A percentile compares a stretch with the other conserved stretches of the same genome.
Evolutionary conservation across 2,329 filamentous ascomycete genomes (phyloP).

Genomic region (Pezicula radicicola): DNA sequence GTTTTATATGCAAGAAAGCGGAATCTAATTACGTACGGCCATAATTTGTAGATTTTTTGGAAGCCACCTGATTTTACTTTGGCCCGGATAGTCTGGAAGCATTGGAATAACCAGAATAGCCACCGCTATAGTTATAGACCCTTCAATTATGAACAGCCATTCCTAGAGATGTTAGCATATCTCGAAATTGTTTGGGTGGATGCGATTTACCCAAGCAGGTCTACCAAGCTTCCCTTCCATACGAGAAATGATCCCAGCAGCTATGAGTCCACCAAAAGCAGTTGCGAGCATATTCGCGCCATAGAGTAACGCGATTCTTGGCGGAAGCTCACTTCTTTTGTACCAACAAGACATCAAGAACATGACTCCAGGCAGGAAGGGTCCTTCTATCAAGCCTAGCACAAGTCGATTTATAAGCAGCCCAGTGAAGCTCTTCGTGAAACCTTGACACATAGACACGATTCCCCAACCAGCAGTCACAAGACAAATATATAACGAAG

Average conservation of each 20-base stretch:
- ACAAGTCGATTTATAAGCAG: constrained; percentile 16
- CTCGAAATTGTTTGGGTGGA: not conserved
- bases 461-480: constrained; percentile 26
- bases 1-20: constrained; percentile 40
- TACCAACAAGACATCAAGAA: constrained; percentile 43
- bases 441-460: constrained; percentile 18
- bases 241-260: constrained; percentile 28
- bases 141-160: constrained; percentile 46
- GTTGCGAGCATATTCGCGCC: constrained; percentile 31
- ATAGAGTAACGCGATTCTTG: constrained; percentile 33
- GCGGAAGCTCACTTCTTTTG: constrained; percentile 36
- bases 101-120: constrained; percentile 15
- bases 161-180: constrained; percentile 30
- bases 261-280: constrained; percentile 32
- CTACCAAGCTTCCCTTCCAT: constrained; percentile 31
- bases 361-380: constrained; percentile 16
- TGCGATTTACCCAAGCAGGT: constrained; percentile 27
- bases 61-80: constrained; percentile 3
- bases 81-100: constrained; percentile 46
- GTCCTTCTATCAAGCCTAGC: constrained; percentile 15
- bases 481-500: constrained; percentile 37
- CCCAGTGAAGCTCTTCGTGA: constrained; percentile 15
- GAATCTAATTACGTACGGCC: constrained; percentile 43
- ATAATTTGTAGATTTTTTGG: not conserved
- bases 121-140: constrained; percentile 36